A percentile compares a stretch with the other conserved stretches of the same genome.
These are phyloP conservation scores for Abrus precatorius DNA, from an alignment of 306 rosid genomes.

Conservation along the genomic window DNA sequence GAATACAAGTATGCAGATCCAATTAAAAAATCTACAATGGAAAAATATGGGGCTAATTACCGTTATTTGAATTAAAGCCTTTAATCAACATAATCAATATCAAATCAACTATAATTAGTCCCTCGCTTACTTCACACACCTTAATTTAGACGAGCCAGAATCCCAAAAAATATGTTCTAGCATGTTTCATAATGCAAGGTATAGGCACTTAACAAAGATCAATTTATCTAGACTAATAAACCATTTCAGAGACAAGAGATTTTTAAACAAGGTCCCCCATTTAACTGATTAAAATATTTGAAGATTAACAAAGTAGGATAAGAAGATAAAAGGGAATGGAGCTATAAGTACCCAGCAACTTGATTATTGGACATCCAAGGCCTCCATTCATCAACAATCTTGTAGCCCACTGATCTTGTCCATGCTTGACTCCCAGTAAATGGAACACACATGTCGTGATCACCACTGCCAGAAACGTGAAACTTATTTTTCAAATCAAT, in stretches of 20 bases:
- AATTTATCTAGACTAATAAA: conserved; percentile 2
- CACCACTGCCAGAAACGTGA: conserved; percentile 68
- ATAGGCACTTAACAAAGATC: background rate
- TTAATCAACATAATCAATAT: too few species aligned
- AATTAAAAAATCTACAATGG: background rate
- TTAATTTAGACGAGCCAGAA: too few species aligned
- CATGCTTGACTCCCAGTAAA: conserved; percentile 87
- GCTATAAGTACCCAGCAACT: conserved; percentile 76
- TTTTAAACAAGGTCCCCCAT: conserved; percentile 17
- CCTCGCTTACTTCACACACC: too few species aligned
- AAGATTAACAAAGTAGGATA: background rate
- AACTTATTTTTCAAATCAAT: background rate
- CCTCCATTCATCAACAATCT: conserved; percentile 85
- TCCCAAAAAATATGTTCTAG: conserved; percentile 9
- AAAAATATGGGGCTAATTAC: too few species aligned
- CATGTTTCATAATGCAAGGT: conserved; percentile 8
- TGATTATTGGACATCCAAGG: conserved; percentile 83
- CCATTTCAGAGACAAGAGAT: background rate
- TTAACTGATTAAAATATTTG: background rate
- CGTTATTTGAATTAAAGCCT: too few species aligned
- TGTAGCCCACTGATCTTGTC: conserved; percentile 86
- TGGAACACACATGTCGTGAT: conserved; percentile 97
- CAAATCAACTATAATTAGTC: too few species aligned
- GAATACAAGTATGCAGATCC: background rate
- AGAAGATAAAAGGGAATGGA: conserved; percentile 20